Percentiles rank a stretch among this genome's conserved stretches.
Conservation (phyloP, 306 rosid species). For the Carpinus fangiana region DNA sequence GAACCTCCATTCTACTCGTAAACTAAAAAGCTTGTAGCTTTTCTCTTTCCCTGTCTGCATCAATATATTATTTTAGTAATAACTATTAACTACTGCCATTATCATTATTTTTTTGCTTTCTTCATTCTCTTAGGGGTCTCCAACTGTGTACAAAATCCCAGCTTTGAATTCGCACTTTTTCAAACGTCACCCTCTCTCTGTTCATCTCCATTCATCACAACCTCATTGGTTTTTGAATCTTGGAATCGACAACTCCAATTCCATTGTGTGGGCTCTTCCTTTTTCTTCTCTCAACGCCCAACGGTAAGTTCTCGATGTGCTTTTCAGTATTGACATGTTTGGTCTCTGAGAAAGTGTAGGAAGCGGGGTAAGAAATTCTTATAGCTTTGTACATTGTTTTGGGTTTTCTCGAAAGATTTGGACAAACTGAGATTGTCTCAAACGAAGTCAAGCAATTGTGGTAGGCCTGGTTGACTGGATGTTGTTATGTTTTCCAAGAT, state of each 20-base stretch:
- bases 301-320: conserved; percentile 31
- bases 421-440: background rate
- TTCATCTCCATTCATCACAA: background rate
- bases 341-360: conserved; percentile 20
- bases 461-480: background rate
- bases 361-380: conserved; percentile 2
- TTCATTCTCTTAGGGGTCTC: background rate
- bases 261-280: background rate
- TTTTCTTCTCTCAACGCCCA: conserved; percentile 3
- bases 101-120: conserved; percentile 15
- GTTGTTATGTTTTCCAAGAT: background rate
- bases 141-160: conserved; percentile 20
- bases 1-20: conserved; percentile 20
- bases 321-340: conserved; percentile 23
- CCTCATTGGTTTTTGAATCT: background rate
- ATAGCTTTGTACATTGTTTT: background rate
- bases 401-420: background rate
- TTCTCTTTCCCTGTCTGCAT: conserved; percentile 17
- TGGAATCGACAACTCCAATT: background rate
- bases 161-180: conserved; percentile 20
- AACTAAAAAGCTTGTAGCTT: conserved; percentile 24
- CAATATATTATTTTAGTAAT: conserved; percentile 27
- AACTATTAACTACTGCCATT: background rate
- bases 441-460: background rate
- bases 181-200: background rate